Percentiles rank a stretch among this genome's conserved stretches.
Conservation (phyloP, 257 asterid species). For the Rubia yunnanensis region DNA sequence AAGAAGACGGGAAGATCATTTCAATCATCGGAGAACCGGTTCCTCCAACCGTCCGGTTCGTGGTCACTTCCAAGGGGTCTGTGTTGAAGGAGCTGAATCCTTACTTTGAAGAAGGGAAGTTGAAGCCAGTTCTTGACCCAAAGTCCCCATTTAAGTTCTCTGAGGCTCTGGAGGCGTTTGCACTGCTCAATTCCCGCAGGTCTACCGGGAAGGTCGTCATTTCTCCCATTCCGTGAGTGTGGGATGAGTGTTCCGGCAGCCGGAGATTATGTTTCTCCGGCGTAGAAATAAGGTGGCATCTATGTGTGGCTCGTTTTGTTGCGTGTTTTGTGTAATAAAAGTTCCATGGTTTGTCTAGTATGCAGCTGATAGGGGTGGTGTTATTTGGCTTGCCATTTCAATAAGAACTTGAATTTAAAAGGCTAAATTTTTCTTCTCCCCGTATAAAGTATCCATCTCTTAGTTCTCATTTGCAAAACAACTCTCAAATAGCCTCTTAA, state of each 20-base stretch:
- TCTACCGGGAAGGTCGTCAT: conserved; percentile 77
- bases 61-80: conserved; percentile 58
- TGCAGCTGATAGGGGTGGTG: too few species aligned
- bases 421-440: too few species aligned
- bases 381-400: too few species aligned
- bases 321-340: neutral
- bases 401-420: neutral
- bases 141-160: conserved; percentile 66
- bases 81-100: conserved; percentile 61
- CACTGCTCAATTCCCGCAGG: conserved; percentile 49
- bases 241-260: neutral
- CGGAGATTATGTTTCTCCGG: neutral
- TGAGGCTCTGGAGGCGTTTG: conserved; percentile 63
- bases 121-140: conserved; percentile 61
- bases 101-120: conserved; percentile 52
- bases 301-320: neutral
- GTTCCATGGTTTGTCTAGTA: neutral
- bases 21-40: conserved; percentile 55
- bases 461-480: too few species aligned
- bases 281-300: neutral
- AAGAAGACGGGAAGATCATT: conserved; percentile 71
- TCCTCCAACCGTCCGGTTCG: conserved; percentile 60
- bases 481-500: too few species aligned
- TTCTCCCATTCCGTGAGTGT: conserved; percentile 54
- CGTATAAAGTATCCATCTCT: too few species aligned